Base-by-base conservation (phyloP, 2,329 filamentous ascomycete species). In the Claviceps sp. region DNA sequence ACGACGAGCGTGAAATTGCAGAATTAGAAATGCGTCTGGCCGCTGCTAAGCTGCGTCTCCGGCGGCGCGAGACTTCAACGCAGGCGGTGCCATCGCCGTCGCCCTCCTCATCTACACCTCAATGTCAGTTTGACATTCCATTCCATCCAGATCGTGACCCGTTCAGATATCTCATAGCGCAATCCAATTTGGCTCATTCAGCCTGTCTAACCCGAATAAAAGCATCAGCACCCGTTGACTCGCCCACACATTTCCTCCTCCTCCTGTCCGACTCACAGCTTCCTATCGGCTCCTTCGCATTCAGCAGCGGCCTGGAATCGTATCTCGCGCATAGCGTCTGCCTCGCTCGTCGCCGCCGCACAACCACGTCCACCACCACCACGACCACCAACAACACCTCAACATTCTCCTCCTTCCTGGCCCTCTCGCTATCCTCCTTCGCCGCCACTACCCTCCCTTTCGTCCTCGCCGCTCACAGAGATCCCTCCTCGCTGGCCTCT, bases 221-320 rank as follows among this genome's bases (percentile, higher is more conserved):
- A 11, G 3, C 37, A 38, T 14, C 18, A 50, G 50, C 53, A n/a
- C 26, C 52, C 7, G 37, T 55, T 26, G 49, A 55, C 30, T 59
- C 61, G 11, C 50, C 65, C 7, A 62, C 62, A 37, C 87, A 91
- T 67, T 83, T 85, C 57, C 78, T 89, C 40, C 78, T 91, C 37
- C 75, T 93, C 3, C 81, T 91, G 48, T 81, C 87, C 47, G 87
- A 93, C 71, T 90, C 87, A 1, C 85, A 86, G 14, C 78, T 93
- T 2, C 87, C 87, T 1, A 75, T 93, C 0, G 87, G 87, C 53
- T 88, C 86, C n/a, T 93, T 93, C 69, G 87, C 87, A 61, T 93
- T 91, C 71, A 87, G 82, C 71, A 85, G 81, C 59, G 86, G 86
- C 3, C 77, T 93, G 16, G 87, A 93, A 69, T 91, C 86, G 42